These are phyloP conservation scores for Aspergillus saccharolyticus DNA, from an alignment of 495 filamentous ascomycete genomes.

Conservation along the genomic window DNA sequence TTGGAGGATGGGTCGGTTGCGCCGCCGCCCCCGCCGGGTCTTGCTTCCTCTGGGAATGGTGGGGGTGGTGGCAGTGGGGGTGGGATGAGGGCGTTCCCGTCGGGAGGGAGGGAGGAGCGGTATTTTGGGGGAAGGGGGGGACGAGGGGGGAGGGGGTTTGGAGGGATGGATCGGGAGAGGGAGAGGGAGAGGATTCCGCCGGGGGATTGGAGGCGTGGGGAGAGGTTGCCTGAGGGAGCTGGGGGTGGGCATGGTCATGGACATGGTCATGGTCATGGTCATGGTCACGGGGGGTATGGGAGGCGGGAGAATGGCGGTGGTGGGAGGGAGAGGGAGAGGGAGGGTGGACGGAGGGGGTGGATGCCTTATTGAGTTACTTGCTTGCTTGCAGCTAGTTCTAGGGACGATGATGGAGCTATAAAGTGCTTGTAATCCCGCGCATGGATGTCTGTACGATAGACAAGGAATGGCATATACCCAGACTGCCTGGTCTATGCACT, in stretches of 20 bases:
- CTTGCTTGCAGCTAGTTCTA: too few relatives aligned
- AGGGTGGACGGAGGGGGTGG: conserved; percentile 37
- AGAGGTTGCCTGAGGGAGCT: conserved; percentile 37
- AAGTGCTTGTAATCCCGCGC: too few relatives aligned
- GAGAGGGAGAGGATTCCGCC: conserved; percentile 31
- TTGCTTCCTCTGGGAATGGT: conserved; percentile 32
- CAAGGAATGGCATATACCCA: too few relatives aligned
- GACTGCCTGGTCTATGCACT: too few relatives aligned
- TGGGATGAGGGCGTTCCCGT: conserved; percentile 42
- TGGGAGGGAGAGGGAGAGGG: conserved; percentile 21
- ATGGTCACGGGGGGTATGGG: not conserved
- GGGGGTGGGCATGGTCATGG: conserved; percentile 19
- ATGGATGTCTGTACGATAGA: not conserved
- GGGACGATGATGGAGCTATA: too few relatives aligned
- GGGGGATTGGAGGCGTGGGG: conserved; percentile 43
- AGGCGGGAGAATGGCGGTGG: not conserved
- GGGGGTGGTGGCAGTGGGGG: conserved; percentile 21
- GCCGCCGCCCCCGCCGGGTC: conserved; percentile 45
- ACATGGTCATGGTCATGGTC: not conserved
- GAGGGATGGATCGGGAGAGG: conserved; percentile 28
- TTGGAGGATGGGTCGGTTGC: conserved; percentile 68
- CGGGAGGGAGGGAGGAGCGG: conserved; percentile 31
- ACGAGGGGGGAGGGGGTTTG: conserved; percentile 31
- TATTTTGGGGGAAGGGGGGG: conserved; percentile 34
- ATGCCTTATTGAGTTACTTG: conserved; percentile 32